These are phyloP conservation scores for Epichloe sp. DNA, from an alignment of 2,329 filamentous ascomycete genomes.

Conservation along the genomic window DNA sequence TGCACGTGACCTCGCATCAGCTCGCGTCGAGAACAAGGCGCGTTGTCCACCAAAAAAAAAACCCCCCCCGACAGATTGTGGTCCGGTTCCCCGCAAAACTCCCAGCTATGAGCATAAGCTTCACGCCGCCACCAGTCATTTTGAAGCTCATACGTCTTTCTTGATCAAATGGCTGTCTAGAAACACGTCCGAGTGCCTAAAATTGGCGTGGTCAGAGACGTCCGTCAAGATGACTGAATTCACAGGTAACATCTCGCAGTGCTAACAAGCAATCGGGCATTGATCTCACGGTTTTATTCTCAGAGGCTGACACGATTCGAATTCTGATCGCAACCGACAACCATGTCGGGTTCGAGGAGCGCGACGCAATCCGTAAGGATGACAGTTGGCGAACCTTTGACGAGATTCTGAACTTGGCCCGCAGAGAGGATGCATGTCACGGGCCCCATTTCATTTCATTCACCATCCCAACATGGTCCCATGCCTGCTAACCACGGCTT, in stretches of 20 bases:
- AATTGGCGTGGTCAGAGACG: background rate
- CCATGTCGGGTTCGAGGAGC: constrained; percentile 93
- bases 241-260: constrained; percentile 1
- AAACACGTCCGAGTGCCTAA: background rate
- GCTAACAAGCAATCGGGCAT: background rate
- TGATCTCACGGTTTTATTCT: background rate
- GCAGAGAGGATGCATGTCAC: constrained; percentile 55
- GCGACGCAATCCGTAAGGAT: constrained; percentile 85
- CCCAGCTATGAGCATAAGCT: background rate
- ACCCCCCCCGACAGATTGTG: background rate
- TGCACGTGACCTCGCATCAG: constrained; percentile 18
- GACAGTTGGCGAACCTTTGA: constrained; percentile 96
- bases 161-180: background rate
- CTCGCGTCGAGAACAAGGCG: constrained; percentile 11
- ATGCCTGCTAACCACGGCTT: background rate
- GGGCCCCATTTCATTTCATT: background rate
- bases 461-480: background rate
- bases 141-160: background rate
- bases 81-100: background rate
- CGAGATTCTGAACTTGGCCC: constrained; percentile 83
- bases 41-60: constrained; percentile 4
- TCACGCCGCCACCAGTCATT: background rate
- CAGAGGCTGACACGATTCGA: constrained; percentile 71
- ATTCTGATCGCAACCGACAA: constrained; percentile 93
- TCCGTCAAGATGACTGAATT: constrained; percentile 3